Base-by-base conservation (phyloP, 768 basidiomycete species). In the Suillus subluteus region DNA sequence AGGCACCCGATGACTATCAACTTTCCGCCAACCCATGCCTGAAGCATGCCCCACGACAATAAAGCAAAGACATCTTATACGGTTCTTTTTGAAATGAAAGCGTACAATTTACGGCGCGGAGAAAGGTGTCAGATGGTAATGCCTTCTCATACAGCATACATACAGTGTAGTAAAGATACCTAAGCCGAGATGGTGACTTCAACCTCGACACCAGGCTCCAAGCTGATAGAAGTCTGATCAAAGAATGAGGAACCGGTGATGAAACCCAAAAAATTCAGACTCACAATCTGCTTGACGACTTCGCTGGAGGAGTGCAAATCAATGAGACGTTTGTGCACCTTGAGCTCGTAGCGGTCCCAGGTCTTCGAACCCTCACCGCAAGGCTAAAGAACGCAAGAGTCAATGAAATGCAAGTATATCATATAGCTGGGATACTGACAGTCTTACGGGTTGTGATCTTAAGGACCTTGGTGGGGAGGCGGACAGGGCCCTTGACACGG, bases 331-430 rank as follows among this genome's bases (percentile, higher is more conserved):
- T 99, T 99, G 91, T 99, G 97, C 69, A 99, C 86, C 86, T 96
- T 96, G 83, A 99, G 91, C 83, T 99, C 97, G 83, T 96, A 99
- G 75, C 94, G 90, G 83, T 99, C 98, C 98, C 98, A 99, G 78
- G 98, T 99, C 91, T 99, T 99, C 73, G 98, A 98, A 86, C 98
- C 98, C 83, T 99, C 98, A 94, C 98, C 98, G 78, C 98, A 99
- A 82, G 98, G 94, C 94, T 98, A 73, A 11, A 67, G 30, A 50
- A 23, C 58, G 30, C 4, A 26, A 55, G 58, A 67, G 21, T 54
- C 56, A 66, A 46, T 62, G 68, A 32, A 44, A 64, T 63, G 4
- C 4, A 38, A 18, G 5, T 43, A 43, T 40, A 43, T 12, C 11
- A 61, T 43, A 61, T 1, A 21, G 30, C 32, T 7, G 23, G 15